A percentile compares a stretch with the other conserved stretches of the same genome.
Evolutionary conservation across 1,284 basidiomycete species (phyloP).

Genomic region (Ceratobasidium theobromae): DNA sequence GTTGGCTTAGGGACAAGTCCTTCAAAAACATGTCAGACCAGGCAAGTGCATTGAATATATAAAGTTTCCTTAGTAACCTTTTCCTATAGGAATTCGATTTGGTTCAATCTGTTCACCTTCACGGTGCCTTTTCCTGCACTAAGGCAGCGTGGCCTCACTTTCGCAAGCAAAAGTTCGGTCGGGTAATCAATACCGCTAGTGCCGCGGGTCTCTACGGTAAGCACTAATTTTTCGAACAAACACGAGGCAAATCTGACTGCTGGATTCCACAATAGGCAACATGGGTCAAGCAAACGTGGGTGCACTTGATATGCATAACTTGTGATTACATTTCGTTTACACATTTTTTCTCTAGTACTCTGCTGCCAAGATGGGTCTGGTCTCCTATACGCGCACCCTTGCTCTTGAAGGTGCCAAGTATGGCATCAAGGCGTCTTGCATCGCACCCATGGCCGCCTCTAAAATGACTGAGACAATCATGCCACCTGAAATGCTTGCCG

Average conservation of each 20-base stretch:
- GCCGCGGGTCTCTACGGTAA: slow-evolving; percentile 81
- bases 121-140: slow-evolving; percentile 92
- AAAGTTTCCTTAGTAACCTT: neutral
- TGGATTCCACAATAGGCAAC: slow-evolving; percentile 65
- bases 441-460: slow-evolving; percentile 92
- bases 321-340: neutral
- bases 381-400: slow-evolving; percentile 90
- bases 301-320: slow-evolving; percentile 44
- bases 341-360: slow-evolving; percentile 52
- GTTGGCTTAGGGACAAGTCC: slow-evolving; percentile 48
- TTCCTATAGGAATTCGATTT: slow-evolving; percentile 71
- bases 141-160: slow-evolving; percentile 98
- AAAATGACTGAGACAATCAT: slow-evolving; percentile 94
- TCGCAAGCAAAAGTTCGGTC: slow-evolving; percentile 91
- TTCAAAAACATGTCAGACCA: slow-evolving; percentile 90
- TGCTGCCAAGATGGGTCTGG: slow-evolving; percentile 86
- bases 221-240: slow-evolving; percentile 34
- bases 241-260: neutral
- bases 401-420: slow-evolving; percentile 91
- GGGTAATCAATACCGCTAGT: slow-evolving; percentile 90
- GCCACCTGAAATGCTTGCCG: slow-evolving; percentile 95
- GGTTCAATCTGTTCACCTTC: slow-evolving; percentile 87
- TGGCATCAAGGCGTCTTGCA: slow-evolving; percentile 82
- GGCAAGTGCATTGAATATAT: slow-evolving; percentile 28
- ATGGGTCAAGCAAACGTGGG: slow-evolving; percentile 87